Conservation (phyloP, 305 asterid genomes). For the Ilex paraguariensis region DNA sequence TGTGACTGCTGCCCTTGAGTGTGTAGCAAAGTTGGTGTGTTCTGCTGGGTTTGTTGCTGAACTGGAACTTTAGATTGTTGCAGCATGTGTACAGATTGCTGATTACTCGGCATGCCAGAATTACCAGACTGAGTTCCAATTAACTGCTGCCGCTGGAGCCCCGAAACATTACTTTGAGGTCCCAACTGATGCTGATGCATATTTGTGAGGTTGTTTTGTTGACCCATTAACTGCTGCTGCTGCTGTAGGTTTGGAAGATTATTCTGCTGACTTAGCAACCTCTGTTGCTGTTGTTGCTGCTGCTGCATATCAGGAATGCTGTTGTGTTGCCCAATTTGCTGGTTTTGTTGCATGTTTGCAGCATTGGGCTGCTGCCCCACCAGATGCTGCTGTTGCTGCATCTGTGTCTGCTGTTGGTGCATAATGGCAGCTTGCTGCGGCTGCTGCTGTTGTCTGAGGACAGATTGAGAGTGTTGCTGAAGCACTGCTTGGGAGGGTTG, state of each 20-base stretch:
- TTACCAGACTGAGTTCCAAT: conserved; percentile 68
- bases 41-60: conserved; percentile 83
- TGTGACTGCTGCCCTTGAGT: conserved; percentile 72
- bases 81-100: conserved; percentile 63
- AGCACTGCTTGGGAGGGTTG: conserved; percentile 71
- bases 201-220: conserved; percentile 58
- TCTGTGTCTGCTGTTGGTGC: conserved; percentile 65
- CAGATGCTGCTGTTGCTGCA: conserved; percentile 44
- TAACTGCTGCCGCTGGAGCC: conserved; percentile 80
- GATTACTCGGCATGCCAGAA: conserved; percentile 57
- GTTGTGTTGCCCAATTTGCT: conserved; percentile 67
- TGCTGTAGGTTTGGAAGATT: conserved; percentile 48
- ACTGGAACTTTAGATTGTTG: conserved; percentile 59
- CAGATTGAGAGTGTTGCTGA: conserved; percentile 85
- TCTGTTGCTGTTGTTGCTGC: conserved; percentile 56
- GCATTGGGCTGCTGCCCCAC: conserved; percentile 61
- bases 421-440: conserved; percentile 55
- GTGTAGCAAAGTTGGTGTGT: conserved; percentile 49
- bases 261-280: conserved; percentile 68
- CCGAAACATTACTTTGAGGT: conserved; percentile 54
- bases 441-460: conserved; percentile 78
- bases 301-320: conserved; percentile 60
- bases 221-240: conserved; percentile 54
- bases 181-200: conserved; percentile 69
- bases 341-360: conserved; percentile 68